Evolutionary conservation across 345 rosid species (phyloP), one percentile per base, ranked within the genome.

Genomic region (Lumnitzera littorea): DNA sequence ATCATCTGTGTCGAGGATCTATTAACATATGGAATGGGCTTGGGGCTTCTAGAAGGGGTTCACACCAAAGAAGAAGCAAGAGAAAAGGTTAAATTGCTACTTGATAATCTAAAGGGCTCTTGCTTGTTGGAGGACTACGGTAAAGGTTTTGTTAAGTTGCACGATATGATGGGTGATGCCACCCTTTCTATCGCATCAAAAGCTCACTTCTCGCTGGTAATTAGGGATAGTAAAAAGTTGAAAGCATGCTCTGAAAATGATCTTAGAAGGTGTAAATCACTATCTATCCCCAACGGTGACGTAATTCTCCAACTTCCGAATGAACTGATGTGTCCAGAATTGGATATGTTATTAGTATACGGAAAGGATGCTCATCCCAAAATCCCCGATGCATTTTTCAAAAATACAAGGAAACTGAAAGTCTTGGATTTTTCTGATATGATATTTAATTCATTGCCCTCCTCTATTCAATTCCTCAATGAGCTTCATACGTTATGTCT

Each of bases 21-120:
- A 68, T 17, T 77, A 52, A 64, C 41, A 16, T 70, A 73, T 56
- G 24, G 59, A 4, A 24, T 62, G 15, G 78, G 81, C 4, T 57
- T 66, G 77, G 68, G 65, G 20, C 25, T 73, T 25, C 69, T 70
- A 53, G 15, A 27, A 2, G 15, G 16, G 1, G 5, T 25, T 8
- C 2, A 2, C 12, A 51, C 62, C 1, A 2, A 65, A 25, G 57
- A 50, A 51, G 74, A 41, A 23, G 55, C 54, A 23, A 58, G 63
- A 9, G 25, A 63, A 25, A 68, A 54, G 53, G 43, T 71, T 15
- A 8, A 54, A 0, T 15, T 53, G 7, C 25, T 68, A 67, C 15
- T 76, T 13, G 46, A 51, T 11, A 23, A 52, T 48, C 78, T 80
- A 46, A 74, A 71, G 57, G 53, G 46, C 13, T 65, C 65, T 13